Percentiles rank a stretch among this genome's conserved stretches.
These are phyloP conservation scores for Trichoderma arundinaceum DNA, from an alignment of 2,329 filamentous ascomycete species.

Conservation along the genomic window DNA sequence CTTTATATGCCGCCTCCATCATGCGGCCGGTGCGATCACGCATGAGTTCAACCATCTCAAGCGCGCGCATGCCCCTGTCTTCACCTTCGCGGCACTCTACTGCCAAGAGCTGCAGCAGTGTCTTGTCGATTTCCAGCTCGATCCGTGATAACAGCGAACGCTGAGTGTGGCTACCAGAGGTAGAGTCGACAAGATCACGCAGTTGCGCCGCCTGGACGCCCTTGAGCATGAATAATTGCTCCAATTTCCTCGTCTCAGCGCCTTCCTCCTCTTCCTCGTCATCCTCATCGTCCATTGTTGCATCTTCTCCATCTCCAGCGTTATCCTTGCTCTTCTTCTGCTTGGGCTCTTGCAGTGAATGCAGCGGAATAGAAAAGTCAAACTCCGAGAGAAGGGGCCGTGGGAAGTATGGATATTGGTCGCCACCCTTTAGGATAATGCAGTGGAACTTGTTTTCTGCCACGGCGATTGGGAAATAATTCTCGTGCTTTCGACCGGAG, in stretches of 20 bases:
- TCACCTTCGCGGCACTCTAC: slow-evolving; percentile 91
- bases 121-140: slow-evolving; percentile 88
- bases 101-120: slow-evolving; percentile 84
- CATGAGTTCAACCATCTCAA: slow-evolving; percentile 90
- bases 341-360: slow-evolving; percentile 53
- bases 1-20: slow-evolving; percentile 87
- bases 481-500: slow-evolving; percentile 83
- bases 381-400: slow-evolving; percentile 91
- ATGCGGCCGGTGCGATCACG: slow-evolving; percentile 83
- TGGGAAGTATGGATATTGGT: slow-evolving; percentile 91
- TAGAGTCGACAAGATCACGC: slow-evolving; percentile 73
- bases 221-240: slow-evolving; percentile 81
- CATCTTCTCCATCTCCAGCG: slow-evolving; percentile 39
- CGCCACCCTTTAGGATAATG: slow-evolving; percentile 96
- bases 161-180: slow-evolving; percentile 63
- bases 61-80: slow-evolving; percentile 89
- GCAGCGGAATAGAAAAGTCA: slow-evolving; percentile 84
- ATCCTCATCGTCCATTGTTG: slow-evolving; percentile 27
- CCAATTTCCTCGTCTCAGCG: slow-evolving; percentile 66
- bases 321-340: slow-evolving; percentile 38
- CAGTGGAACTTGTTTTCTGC: slow-evolving; percentile 94
- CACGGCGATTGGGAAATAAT: slow-evolving; percentile 94
- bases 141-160: slow-evolving; percentile 70
- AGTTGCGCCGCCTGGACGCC: slow-evolving; percentile 75
- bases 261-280: slow-evolving; percentile 43